Conservation (phyloP, 768 basidiomycete genomes). For the Vararia minispora region DNA sequence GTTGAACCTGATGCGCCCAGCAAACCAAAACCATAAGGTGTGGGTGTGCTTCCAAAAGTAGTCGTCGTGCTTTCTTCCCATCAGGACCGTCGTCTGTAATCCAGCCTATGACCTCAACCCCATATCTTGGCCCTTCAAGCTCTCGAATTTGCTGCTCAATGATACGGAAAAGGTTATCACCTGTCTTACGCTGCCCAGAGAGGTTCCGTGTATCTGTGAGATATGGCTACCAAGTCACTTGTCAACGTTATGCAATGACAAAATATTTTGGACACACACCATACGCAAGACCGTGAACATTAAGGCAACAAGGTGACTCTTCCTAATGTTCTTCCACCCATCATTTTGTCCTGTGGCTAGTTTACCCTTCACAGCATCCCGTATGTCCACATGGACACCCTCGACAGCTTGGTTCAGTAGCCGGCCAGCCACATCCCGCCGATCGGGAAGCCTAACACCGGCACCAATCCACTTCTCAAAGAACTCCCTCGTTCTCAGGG, state of each 20-base stretch:
- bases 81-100: slow-evolving; percentile 11
- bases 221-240: slow-evolving; percentile 1
- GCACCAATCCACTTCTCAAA: too few species aligned
- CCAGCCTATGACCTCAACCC: slow-evolving; percentile 4
- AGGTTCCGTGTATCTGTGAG: slow-evolving; percentile 8
- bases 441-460: too few species aligned
- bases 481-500: too few species aligned
- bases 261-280: slow-evolving; percentile 9
- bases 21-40: slow-evolving; percentile 8
- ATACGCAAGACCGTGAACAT: slow-evolving; percentile 18
- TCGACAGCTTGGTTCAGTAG: slow-evolving; percentile 12
- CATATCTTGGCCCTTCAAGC: slow-evolving; percentile 2
- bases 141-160: slow-evolving; percentile 7
- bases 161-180: slow-evolving; percentile 3
- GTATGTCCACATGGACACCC: slow-evolving; percentile 7
- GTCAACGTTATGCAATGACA: neutral
- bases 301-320: slow-evolving; percentile 16
- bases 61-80: slow-evolving; percentile 7
- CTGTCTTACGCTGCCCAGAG: slow-evolving; percentile 8
- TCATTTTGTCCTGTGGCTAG: slow-evolving; percentile 20
- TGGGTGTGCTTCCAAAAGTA: neutral
- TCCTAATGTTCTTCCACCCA: slow-evolving; percentile 22
- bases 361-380: slow-evolving; percentile 12
- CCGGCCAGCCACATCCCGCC: slow-evolving; percentile 11
- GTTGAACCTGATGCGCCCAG: slow-evolving; percentile 18